These are phyloP conservation scores for Brasilioporus rufonigricans DNA, from an alignment of 768 basidiomycete genomes.

Conservation along the genomic window DNA sequence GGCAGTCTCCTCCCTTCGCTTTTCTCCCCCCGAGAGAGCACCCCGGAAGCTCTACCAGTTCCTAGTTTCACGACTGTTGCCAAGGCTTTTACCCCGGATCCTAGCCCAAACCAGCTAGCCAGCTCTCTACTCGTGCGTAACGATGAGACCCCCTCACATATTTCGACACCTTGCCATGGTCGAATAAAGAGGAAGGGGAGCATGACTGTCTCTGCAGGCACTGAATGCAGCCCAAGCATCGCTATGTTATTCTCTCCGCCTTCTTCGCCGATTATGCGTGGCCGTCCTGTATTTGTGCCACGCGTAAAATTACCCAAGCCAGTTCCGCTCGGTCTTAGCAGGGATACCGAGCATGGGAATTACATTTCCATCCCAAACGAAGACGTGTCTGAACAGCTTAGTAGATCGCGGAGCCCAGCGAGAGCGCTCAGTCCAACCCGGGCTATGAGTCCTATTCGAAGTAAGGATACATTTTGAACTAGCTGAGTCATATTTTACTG, in stretches of 20 bases:
- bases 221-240: slow-evolving; percentile 9
- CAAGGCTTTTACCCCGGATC: slow-evolving; percentile 5
- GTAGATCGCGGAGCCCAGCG: slow-evolving; percentile 9
- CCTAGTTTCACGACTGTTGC: slow-evolving; percentile 14
- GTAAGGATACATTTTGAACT: slow-evolving; percentile 8
- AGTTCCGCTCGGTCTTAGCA: not conserved
- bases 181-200: slow-evolving; percentile 17
- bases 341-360: not conserved
- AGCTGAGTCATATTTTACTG: not conserved
- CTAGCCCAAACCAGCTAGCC: not conserved
- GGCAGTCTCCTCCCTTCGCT: slow-evolving; percentile 13
- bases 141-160: not conserved
- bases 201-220: not conserved
- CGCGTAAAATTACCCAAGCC: slow-evolving; percentile 5
- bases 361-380: not conserved
- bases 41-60: not conserved
- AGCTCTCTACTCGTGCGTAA: not conserved
- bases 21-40: slow-evolving; percentile 13
- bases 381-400: not conserved
- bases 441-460: slow-evolving; percentile 27
- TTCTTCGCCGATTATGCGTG: slow-evolving; percentile 11
- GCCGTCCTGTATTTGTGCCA: slow-evolving; percentile 1
- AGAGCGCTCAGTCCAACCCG: slow-evolving; percentile 34
- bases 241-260: slow-evolving; percentile 29
- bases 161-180: slow-evolving; percentile 13